A percentile compares a stretch with the other conserved stretches of the same genome.
These are phyloP conservation scores for Clitopilus hobsonii DNA, from an alignment of 768 basidiomycete species.

Conservation along the genomic window DNA sequence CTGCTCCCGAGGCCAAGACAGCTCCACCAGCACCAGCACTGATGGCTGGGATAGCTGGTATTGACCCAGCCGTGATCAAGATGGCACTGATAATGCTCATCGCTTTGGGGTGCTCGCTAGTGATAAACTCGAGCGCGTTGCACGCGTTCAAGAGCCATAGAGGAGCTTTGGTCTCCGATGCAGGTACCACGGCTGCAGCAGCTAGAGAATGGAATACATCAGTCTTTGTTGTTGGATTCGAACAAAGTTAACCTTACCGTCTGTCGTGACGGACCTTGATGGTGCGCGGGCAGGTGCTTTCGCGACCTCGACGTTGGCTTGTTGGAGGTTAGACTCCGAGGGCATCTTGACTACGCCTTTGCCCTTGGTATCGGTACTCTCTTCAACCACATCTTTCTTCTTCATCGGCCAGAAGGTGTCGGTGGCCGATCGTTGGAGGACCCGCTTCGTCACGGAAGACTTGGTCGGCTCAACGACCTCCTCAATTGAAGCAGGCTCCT, in stretches of 20 bases:
- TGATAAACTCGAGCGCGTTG: conserved; percentile 69
- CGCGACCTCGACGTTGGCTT: neutral
- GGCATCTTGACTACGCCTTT: conserved; percentile 22
- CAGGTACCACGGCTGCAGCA: conserved; percentile 17
- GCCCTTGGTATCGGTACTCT: conserved; percentile 16
- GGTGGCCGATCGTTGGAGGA: conserved; percentile 3
- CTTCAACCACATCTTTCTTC: conserved; percentile 20
- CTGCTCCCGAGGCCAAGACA: conserved; percentile 66
- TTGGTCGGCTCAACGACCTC: neutral
- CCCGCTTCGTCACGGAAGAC: neutral
- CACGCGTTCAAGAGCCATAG: conserved; percentile 77
- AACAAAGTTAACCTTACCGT: conserved; percentile 8
- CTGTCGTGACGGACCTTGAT: conserved; percentile 13
- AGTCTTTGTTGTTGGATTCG: neutral
- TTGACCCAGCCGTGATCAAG: conserved; percentile 72
- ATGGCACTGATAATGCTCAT: conserved; percentile 74
- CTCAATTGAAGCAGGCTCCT: neutral
- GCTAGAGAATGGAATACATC: neutral
- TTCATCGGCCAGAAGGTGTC: conserved; percentile 19
- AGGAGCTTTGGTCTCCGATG: conserved; percentile 57
- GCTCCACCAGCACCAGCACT: conserved; percentile 68
- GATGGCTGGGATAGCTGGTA: conserved; percentile 70
- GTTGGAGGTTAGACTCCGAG: conserved; percentile 16
- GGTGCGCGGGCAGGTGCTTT: conserved; percentile 10
- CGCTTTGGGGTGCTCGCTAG: conserved; percentile 69